These are phyloP conservation scores for Grigorovia yakushimaensis DNA, from an alignment of 805 yeast genomes.

Conservation along the genomic window DNA sequence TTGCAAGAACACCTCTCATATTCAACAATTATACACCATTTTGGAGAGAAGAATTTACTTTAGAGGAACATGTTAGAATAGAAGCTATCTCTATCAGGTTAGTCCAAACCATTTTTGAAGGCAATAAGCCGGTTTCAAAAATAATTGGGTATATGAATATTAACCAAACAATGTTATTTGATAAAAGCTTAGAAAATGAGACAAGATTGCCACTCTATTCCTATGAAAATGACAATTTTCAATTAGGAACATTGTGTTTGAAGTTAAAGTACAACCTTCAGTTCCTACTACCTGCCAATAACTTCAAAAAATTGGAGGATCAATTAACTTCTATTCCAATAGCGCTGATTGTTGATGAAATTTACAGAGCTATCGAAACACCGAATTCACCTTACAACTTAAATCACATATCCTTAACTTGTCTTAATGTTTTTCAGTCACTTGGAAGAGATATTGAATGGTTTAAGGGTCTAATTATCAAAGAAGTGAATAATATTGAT, in stretches of 20 bases:
- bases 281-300: slow-evolving; percentile 48
- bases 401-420: slow-evolving; percentile 46
- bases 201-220: slow-evolving; percentile 38
- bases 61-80: slow-evolving; percentile 47
- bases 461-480: slow-evolving; percentile 59
- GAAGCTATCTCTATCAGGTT: slow-evolving; percentile 42
- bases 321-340: slow-evolving; percentile 27
- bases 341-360: neutral
- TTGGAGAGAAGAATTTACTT: slow-evolving; percentile 71
- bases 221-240: slow-evolving; percentile 27
- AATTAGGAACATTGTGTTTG: slow-evolving; percentile 50
- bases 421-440: slow-evolving; percentile 68
- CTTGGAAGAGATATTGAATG: slow-evolving; percentile 59
- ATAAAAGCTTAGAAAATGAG: slow-evolving; percentile 17
- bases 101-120: slow-evolving; percentile 25
- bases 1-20: slow-evolving; percentile 70
- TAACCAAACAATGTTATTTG: slow-evolving; percentile 18
- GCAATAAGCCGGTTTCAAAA: slow-evolving; percentile 17
- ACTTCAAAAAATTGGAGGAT: slow-evolving; percentile 53
- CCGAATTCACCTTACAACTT: slow-evolving; percentile 18
- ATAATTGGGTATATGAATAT: slow-evolving; percentile 39
- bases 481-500: slow-evolving; percentile 43
- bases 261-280: slow-evolving; percentile 42
- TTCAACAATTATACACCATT: slow-evolving; percentile 46
- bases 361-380: neutral